Conservation (phyloP, 192 early-diverging fungal genomes). For the Cladochytrium replicatum region DNA sequence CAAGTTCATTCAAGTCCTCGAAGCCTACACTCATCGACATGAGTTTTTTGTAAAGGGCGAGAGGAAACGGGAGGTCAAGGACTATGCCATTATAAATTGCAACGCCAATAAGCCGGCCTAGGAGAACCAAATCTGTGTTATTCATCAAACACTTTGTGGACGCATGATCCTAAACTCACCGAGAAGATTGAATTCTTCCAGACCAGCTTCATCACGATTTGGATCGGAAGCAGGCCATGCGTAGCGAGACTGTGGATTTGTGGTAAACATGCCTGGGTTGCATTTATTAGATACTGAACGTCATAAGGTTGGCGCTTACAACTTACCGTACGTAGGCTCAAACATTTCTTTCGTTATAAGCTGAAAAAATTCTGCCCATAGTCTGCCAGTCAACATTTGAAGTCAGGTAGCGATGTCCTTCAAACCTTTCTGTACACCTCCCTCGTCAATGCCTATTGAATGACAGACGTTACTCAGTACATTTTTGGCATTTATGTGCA, state of each 20-base stretch:
- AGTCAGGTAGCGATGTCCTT: neutral
- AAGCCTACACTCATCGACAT: constrained; percentile 49
- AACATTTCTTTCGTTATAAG: constrained; percentile 78
- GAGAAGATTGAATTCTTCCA: constrained; percentile 25
- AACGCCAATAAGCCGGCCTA: constrained; percentile 74
- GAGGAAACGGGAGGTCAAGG: constrained; percentile 75
- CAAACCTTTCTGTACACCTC: constrained; percentile 73
- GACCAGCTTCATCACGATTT: constrained; percentile 9
- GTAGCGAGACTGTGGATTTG: constrained; percentile 11
- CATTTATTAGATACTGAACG: too few relatives aligned
- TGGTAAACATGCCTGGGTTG: constrained; percentile 31
- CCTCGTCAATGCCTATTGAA: constrained; percentile 67
- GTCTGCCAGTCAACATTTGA: neutral
- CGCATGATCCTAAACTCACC: neutral
- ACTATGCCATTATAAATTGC: constrained; percentile 89
- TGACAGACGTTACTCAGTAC: neutral
- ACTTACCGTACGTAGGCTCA: constrained; percentile 61
- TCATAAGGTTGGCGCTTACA: too few relatives aligned
- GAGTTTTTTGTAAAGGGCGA: constrained; percentile 75
- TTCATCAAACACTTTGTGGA: constrained; percentile 22
- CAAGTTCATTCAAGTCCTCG: constrained; percentile 65
- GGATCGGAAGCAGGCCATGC: constrained; percentile 10
- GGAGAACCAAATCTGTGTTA: constrained; percentile 59
- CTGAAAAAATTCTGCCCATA: constrained; percentile 69
- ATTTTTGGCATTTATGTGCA: neutral